Base-by-base conservation (phyloP, 192 early-diverging fungal species). In the Entophlyctis helioformis region DNA sequence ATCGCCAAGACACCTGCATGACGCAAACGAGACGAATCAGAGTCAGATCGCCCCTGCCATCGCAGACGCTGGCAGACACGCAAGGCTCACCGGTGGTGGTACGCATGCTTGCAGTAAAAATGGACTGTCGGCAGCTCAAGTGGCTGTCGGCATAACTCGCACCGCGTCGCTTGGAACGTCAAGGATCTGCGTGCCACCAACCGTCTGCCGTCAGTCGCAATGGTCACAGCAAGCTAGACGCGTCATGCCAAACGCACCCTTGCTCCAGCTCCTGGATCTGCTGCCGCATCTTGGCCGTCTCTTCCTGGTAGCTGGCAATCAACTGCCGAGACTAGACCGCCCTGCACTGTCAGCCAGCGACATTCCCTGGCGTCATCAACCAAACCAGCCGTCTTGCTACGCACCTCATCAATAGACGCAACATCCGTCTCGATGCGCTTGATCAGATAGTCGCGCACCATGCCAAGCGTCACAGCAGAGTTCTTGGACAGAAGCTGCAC, bases 31-130 rank as follows among this genome's bases (percentile, higher is more conserved):
- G n/a, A n/a, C n/a, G n/a, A n/a, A n/a, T n/a, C n/a, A n/a, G n/a
- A n/a, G n/a, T n/a, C n/a, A n/a, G n/a, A n/a, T n/a, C n/a, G n/a
- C n/a, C n/a, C n/a, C n/a, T n/a, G n/a, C n/a, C n/a, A n/a, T n/a
- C n/a, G n/a, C n/a, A n/a, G n/a, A n/a, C n/a, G n/a, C n/a, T n/a
- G n/a, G n/a, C n/a, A n/a, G n/a, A n/a, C 13, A 50, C 20, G 46
- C 15, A 19, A 10, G 46, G 2, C 20, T 18, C 77, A 89, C 59
- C 89, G 62, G 53, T 87, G 81, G 60, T 98, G 95, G 56, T 84
- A 98, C 36, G 89, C 87, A 50, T 98, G 95, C 47, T 84, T 75
- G 67, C 95, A 98, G 51, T 93, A 54, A 57, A 95, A 98, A 50
- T 95, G 88, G 0, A 98, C 71, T 24, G 83, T 80, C 0, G 95